These are phyloP conservation scores for Apostasia shenzhenica DNA, from an alignment of 106 monocot species.

Conservation along the genomic window DNA sequence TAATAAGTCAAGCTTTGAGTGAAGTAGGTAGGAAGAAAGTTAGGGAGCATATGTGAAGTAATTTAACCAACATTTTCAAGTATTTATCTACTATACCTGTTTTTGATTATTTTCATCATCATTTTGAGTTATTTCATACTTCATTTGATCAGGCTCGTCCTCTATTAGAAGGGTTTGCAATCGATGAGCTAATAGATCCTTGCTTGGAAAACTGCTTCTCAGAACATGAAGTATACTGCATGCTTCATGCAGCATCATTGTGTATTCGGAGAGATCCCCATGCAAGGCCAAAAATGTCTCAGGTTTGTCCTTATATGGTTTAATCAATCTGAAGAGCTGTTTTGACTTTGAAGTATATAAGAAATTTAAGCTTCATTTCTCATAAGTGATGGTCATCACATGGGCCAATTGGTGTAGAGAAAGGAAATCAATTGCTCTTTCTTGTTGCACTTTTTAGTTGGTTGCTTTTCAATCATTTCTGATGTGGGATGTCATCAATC, in stretches of 20 bases:
- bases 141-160: conserved; percentile 62
- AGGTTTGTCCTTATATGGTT: conserved; percentile 25
- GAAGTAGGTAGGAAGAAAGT: too few species aligned
- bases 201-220: conserved; percentile 42
- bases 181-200: conserved; percentile 70
- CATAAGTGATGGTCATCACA: too few species aligned
- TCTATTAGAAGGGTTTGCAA: conserved; percentile 54
- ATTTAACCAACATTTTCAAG: too few species aligned
- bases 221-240: conserved; percentile 59
- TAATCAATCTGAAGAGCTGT: neutral
- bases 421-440: too few species aligned
- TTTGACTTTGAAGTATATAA: neutral
- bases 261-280: conserved; percentile 85
- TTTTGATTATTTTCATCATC: too few species aligned
- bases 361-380: neutral
- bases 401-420: too few species aligned
- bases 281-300: conserved; percentile 78
- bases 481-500: too few species aligned
- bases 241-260: conserved; percentile 79
- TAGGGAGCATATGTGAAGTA: too few species aligned
- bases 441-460: too few species aligned
- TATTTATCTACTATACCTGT: too few species aligned
- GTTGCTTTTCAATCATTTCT: too few species aligned
- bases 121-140: neutral
- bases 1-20: too few species aligned